Evolutionary conservation across 805 yeast genomes (phyloP).

Genomic region (Candida vartiovaarae): DNA sequence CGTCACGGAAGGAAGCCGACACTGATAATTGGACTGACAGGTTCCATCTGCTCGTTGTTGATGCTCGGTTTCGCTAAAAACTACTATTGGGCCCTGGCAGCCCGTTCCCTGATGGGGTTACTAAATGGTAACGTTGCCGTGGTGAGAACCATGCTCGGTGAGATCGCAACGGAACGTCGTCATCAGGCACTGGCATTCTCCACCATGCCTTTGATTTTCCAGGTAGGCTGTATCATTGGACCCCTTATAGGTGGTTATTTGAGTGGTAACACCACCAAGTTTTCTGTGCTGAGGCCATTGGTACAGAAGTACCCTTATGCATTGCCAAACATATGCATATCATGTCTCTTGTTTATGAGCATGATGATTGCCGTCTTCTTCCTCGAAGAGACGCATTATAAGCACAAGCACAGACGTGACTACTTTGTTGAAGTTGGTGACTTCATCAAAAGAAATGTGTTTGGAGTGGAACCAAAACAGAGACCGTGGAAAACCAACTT

Average conservation of each 20-base stretch:
- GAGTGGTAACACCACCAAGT: slow-evolving; percentile 28
- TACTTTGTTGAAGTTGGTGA: slow-evolving; percentile 41
- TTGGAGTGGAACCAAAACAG: slow-evolving; percentile 15
- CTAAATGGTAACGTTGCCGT: slow-evolving; percentile 62
- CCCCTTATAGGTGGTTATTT: slow-evolving; percentile 52
- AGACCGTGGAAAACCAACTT: slow-evolving; percentile 23
- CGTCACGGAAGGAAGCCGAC: slow-evolving; percentile 50
- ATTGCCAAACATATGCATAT: slow-evolving; percentile 44
- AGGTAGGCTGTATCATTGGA: slow-evolving; percentile 54
- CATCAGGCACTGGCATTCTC: slow-evolving; percentile 62
- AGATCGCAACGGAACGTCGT: slow-evolving; percentile 44
- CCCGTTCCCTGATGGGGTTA: slow-evolving; percentile 48
- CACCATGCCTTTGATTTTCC: slow-evolving; percentile 54
- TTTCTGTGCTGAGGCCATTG: slow-evolving; percentile 23
- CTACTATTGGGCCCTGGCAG: slow-evolving; percentile 44
- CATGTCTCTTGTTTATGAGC: slow-evolving; percentile 30
- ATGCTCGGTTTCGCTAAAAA: slow-evolving; percentile 48
- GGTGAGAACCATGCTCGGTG: slow-evolving; percentile 56
- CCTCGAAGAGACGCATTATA: slow-evolving; percentile 46
- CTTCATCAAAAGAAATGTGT: slow-evolving; percentile 12
- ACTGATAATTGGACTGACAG: slow-evolving; percentile 43
- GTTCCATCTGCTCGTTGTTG: slow-evolving; percentile 42
- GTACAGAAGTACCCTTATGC: slow-evolving; percentile 40
- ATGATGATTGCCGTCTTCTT: slow-evolving; percentile 36
- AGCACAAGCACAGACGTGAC: slow-evolving; percentile 33